phyloP scores from a whole-genome alignment of 1,284 basidiomycete genomes.

The Ustilago esculenta region DNA sequence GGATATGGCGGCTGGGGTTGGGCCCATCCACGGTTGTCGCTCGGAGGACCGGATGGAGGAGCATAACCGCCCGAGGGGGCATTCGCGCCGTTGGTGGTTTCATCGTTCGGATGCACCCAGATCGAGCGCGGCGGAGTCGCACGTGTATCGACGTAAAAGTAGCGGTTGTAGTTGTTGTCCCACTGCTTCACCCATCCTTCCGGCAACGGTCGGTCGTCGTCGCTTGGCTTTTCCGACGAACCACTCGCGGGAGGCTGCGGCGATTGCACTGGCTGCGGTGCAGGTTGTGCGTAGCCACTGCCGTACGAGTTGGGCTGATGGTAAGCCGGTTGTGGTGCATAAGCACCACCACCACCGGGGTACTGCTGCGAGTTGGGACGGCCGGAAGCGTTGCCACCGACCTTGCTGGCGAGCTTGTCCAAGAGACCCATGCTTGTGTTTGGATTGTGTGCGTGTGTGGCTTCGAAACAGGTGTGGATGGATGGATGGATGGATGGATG shows the following conservation, averaged over 20 bases:
- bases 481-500: neutral
- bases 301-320: conserved; percentile 27
- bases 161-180: conserved; percentile 60
- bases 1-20: no score
- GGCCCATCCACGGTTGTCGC: conserved; percentile 38
- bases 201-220: conserved; percentile 55
- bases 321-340: conserved; percentile 31
- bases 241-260: conserved; percentile 1
- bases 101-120: conserved; percentile 63
- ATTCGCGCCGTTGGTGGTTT: conserved; percentile 13
- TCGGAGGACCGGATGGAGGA: conserved; percentile 51
- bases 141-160: conserved; percentile 65
- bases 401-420: conserved; percentile 58
- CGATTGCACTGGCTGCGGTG: conserved; percentile 5
- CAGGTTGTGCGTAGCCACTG: conserved; percentile 11
- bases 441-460: neutral
- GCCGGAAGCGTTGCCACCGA: conserved; percentile 18
- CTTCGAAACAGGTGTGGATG: neutral
- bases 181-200: conserved; percentile 64
- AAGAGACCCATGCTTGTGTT: conserved; percentile 47
- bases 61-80: conserved; percentile 27
- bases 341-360: conserved; percentile 25
- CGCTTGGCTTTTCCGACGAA: conserved; percentile 29
- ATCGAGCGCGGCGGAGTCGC: conserved; percentile 60
- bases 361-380: conserved; percentile 42